Conservation (phyloP, 2,329 filamentous ascomycete species). For the Aschersonia sp. region DNA sequence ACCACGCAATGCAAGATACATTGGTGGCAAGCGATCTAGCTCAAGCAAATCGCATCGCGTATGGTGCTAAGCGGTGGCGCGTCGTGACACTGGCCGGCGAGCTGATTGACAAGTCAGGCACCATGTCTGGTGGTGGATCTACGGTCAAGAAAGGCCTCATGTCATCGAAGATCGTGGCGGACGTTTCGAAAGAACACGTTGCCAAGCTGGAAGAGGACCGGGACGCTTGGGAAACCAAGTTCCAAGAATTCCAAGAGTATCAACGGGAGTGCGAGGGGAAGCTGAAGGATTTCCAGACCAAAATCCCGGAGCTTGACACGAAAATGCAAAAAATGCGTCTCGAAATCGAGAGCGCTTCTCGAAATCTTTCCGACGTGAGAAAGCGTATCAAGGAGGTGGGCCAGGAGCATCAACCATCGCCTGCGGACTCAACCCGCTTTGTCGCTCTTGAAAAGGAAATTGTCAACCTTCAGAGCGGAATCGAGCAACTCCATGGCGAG, state of each 20-base stretch:
- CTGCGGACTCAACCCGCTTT: constrained; percentile 63
- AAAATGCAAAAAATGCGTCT: constrained; percentile 81
- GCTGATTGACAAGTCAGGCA: constrained; percentile 94
- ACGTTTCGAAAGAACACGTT: constrained; percentile 80
- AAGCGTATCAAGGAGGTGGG: constrained; percentile 74
- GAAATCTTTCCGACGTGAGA: constrained; percentile 71
- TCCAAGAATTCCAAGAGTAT: constrained; percentile 71
- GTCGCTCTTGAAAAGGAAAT: constrained; percentile 66
- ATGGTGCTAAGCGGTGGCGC: constrained; percentile 84
- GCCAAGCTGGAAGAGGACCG: constrained; percentile 74
- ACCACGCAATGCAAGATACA: constrained; percentile 88
- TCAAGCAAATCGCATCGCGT: constrained; percentile 96
- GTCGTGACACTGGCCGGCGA: constrained; percentile 93
- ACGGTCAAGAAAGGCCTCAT: constrained; percentile 85
- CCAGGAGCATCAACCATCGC: constrained; percentile 67
- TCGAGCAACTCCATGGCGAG: constrained; percentile 66
- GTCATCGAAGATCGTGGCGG: constrained; percentile 88
- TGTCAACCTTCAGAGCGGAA: constrained; percentile 57
- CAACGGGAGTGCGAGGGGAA: constrained; percentile 65
- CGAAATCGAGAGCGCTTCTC: constrained; percentile 74
- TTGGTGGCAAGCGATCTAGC: constrained; percentile 82
- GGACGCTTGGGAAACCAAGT: constrained; percentile 70
- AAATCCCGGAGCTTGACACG: constrained; percentile 75
- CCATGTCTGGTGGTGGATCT: constrained; percentile 93
- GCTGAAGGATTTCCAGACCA: constrained; percentile 56